Evolutionary conservation across 1,284 basidiomycete species (phyloP).

Genomic region (Paramarasmius palmivorus): DNA sequence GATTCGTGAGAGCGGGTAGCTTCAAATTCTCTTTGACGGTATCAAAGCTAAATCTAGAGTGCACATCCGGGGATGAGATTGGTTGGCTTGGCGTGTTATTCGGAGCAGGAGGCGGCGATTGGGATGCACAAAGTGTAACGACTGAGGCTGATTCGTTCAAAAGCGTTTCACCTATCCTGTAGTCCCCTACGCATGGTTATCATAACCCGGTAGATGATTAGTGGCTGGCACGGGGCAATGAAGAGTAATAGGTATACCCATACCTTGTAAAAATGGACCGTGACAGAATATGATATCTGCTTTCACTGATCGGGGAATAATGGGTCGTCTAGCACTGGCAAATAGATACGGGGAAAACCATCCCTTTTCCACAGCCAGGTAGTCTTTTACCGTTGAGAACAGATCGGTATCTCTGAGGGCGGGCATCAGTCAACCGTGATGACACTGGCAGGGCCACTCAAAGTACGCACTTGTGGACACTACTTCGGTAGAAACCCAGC

Average conservation of each 20-base stretch:
- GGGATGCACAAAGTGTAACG: slow-evolving; percentile 45
- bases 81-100: not conserved
- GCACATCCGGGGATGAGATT: not conserved
- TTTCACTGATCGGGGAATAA: slow-evolving; percentile 62
- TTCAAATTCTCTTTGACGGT: slow-evolving; percentile 21
- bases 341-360: slow-evolving; percentile 71
- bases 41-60: slow-evolving; percentile 17
- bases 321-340: slow-evolving; percentile 56
- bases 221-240: not conserved
- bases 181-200: slow-evolving; percentile 45
- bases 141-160: slow-evolving; percentile 52
- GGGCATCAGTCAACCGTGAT: not conserved
- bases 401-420: slow-evolving; percentile 47
- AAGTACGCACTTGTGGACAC: slow-evolving; percentile 49
- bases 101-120: slow-evolving; percentile 20
- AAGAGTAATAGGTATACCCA: slow-evolving; percentile 3
- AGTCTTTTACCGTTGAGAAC: slow-evolving; percentile 64
- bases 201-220: slow-evolving; percentile 2
- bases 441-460: not conserved
- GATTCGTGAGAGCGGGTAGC: slow-evolving; percentile 35
- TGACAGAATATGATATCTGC: slow-evolving; percentile 70
- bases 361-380: slow-evolving; percentile 61
- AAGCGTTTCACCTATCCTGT: slow-evolving; percentile 58
- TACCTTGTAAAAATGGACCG: slow-evolving; percentile 60
- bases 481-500: slow-evolving; percentile 62